phyloP scores from a whole-genome alignment of 805 yeast species.

The Pichia heedii region DNA sequence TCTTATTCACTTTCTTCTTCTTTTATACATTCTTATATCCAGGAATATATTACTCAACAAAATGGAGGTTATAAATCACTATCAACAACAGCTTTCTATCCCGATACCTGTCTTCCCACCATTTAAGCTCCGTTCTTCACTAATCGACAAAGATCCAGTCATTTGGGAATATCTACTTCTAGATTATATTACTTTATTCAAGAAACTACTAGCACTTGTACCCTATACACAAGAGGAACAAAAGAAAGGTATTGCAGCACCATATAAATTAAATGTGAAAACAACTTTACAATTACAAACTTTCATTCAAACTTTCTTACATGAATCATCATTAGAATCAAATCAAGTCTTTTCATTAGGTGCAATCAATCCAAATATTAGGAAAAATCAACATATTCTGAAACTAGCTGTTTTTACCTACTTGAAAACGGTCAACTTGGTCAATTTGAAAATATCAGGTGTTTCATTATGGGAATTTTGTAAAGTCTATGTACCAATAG shows the following conservation, averaged over 20 bases:
- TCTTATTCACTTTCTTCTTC: background rate
- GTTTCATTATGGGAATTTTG: constrained; percentile 59
- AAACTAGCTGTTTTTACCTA: constrained; percentile 43
- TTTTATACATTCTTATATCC: background rate
- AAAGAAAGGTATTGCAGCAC: constrained; percentile 3
- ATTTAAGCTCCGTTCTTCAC: constrained; percentile 61
- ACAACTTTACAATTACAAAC: constrained; percentile 50
- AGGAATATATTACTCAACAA: too few species aligned
- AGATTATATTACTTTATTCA: constrained; percentile 46
- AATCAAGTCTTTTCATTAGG: constrained; percentile 60
- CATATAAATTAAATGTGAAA: constrained; percentile 35
- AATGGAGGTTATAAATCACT: background rate
- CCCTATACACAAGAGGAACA: background rate
- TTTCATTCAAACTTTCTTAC: constrained; percentile 49
- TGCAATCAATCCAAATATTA: constrained; percentile 60
- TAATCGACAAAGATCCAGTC: constrained; percentile 76
- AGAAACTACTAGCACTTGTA: constrained; percentile 31
- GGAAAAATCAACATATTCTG: constrained; percentile 39
- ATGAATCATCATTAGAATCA: constrained; percentile 54
- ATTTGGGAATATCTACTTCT: constrained; percentile 71
- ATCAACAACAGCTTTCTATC: constrained; percentile 4
- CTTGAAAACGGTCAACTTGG: constrained; percentile 43
- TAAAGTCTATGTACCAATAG: constrained; percentile 38
- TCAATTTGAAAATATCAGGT: constrained; percentile 49
- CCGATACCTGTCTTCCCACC: constrained; percentile 48